phyloP scores from a whole-genome alignment of 2,329 filamentous ascomycete species.

The Fusarium napiforme region DNA sequence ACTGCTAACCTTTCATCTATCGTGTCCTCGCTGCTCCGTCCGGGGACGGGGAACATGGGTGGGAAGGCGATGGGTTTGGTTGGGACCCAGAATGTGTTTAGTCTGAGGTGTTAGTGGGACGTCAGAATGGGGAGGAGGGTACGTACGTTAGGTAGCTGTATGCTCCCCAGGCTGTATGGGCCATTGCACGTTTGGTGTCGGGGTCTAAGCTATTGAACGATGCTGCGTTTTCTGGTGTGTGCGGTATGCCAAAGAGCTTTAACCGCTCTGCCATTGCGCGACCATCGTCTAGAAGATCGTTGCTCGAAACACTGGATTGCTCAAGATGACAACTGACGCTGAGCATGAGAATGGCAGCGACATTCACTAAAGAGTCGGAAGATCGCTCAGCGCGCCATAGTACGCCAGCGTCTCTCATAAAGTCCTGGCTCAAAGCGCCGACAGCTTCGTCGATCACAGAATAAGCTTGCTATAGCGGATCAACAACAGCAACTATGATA shows the following conservation, averaged over 20 bases:
- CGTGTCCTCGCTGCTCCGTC: neutral
- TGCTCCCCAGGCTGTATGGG: constrained; percentile 16
- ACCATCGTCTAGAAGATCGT: constrained; percentile 13
- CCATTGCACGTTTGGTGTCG: constrained; percentile 13
- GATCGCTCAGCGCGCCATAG: constrained; percentile 33
- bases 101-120: neutral
- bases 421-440: constrained; percentile 8
- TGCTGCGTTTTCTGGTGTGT: constrained; percentile 20
- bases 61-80: constrained; percentile 17
- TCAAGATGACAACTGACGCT: constrained; percentile 17
- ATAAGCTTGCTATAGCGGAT: constrained; percentile 22
- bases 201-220: constrained; percentile 2
- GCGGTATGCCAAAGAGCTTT: constrained; percentile 15
- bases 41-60: constrained; percentile 28
- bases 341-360: constrained; percentile 30
- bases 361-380: constrained; percentile 19
- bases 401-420: constrained; percentile 13
- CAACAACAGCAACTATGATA: neutral
- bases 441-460: constrained; percentile 11
- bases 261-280: constrained; percentile 16
- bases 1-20: constrained; percentile 29
- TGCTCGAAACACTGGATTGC: neutral
- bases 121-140: accelerated
- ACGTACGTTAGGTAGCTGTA: constrained; percentile 31
- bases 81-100: constrained; percentile 21